Evolutionary conservation across 2,329 filamentous ascomycete genomes (phyloP).

Genomic region (Penicillium vulpinum): DNA sequence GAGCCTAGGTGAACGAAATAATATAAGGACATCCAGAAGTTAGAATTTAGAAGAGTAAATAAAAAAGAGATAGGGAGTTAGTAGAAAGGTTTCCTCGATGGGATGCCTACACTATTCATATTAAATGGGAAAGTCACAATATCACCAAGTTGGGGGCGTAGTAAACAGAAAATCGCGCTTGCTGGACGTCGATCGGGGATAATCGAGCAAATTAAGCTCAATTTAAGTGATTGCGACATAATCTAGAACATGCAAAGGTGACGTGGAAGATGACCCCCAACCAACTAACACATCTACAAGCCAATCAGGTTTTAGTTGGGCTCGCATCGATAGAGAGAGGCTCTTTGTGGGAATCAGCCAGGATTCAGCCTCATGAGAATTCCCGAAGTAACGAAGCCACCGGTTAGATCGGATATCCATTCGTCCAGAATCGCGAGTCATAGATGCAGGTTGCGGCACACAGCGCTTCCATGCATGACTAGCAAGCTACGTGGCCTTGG

Average conservation of each 20-base stretch:
- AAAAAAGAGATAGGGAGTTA: neutral
- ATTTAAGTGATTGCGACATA: neutral
- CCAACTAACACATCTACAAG: neutral
- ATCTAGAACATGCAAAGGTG: neutral
- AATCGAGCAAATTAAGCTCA: conserved; percentile 5
- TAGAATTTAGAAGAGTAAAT: neutral
- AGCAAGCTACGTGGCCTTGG: neutral
- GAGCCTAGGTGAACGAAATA: no score
- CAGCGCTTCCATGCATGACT: neutral
- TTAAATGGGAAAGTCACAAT: no score
- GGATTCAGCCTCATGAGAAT: neutral
- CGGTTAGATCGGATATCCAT: neutral
- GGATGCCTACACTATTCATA: neutral
- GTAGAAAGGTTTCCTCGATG: neutral
- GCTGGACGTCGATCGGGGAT: neutral
- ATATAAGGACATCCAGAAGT: neutral
- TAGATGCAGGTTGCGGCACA: neutral
- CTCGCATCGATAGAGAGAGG: neutral
- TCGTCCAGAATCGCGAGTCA: neutral
- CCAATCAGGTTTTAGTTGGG: neutral
- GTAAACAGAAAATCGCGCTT: neutral
- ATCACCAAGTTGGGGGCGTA: neutral
- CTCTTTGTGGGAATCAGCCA: neutral
- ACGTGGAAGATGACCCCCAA: conserved; percentile 1
- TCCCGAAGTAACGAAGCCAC: neutral